A percentile compares a stretch with the other conserved stretches of the same genome.
phyloP scores from a whole-genome alignment of 768 basidiomycete genomes.

The Termitomyces heimii region DNA sequence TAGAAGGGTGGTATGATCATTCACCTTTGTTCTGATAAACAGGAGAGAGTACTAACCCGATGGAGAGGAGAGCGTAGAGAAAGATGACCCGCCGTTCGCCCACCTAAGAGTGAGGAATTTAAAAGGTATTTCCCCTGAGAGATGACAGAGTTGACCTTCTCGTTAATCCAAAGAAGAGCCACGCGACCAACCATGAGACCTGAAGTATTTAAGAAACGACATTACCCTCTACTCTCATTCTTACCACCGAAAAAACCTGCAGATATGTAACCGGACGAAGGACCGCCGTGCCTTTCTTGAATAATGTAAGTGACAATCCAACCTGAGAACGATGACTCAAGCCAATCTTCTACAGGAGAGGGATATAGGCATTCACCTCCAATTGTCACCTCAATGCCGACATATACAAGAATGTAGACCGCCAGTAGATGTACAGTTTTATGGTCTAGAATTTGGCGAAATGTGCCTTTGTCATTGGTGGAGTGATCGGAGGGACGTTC shows the following conservation, averaged over 20 bases:
- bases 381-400: conserved; percentile 62
- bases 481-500: conserved; percentile 19
- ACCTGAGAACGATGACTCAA: conserved; percentile 27
- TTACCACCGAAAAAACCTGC: conserved; percentile 21
- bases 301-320: conserved; percentile 66
- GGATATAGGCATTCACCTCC: conserved; percentile 27
- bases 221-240: conserved; percentile 19
- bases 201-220: conserved; percentile 27
- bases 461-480: conserved; percentile 12
- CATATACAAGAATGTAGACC: conserved; percentile 59
- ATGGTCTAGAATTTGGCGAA: conserved; percentile 45
- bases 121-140: not conserved
- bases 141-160: not conserved
- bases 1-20: not conserved
- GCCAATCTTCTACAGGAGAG: not conserved
- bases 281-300: conserved; percentile 29
- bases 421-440: conserved; percentile 58
- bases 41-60: conserved; percentile 29
- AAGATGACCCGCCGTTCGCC: conserved; percentile 52
- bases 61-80: conserved; percentile 44
- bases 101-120: conserved; percentile 23
- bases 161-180: not conserved
- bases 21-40: not conserved
- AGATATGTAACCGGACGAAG: conserved; percentile 23
- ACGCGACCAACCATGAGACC: not conserved